A percentile compares a stretch with the other conserved stretches of the same genome.
Evolutionary conservation across 75 land plant genomes (phyloP).

Genomic region (Picea glauca): DNA sequence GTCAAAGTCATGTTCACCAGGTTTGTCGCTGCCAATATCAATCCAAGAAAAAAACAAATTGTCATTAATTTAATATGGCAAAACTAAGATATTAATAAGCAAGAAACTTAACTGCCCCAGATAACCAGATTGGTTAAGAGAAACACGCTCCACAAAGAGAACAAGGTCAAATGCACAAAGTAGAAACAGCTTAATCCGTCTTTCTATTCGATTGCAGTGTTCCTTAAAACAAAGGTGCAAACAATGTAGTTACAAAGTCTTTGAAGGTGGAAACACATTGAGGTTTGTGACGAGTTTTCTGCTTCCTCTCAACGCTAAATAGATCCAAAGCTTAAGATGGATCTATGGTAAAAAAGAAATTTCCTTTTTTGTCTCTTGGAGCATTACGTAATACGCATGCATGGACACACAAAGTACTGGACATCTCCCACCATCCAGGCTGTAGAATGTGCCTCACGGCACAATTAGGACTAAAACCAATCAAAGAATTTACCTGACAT

Average conservation of each 20-base stretch:
- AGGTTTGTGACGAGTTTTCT: no score
- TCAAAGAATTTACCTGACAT: constrained; percentile 62
- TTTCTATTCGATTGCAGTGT: background rate
- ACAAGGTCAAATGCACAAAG: background rate
- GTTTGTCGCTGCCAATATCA: constrained; percentile 64
- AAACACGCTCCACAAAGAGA: background rate
- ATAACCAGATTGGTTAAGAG: background rate
- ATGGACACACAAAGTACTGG: no score
- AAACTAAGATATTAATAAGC: no score
- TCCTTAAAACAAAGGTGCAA: background rate
- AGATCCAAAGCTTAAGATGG: no score
- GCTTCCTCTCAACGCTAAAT: no score
- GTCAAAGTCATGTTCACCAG: constrained; percentile 73
- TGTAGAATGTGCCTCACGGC: no score
- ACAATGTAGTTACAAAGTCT: background rate
- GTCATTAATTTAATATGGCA: background rate
- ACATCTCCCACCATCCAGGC: no score
- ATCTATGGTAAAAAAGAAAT: no score
- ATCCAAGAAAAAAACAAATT: background rate
- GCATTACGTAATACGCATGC: no score
- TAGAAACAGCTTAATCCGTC: background rate
- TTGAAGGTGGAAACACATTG: no score
- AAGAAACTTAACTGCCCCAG: background rate
- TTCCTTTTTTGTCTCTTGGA: no score
- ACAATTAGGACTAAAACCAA: background rate